Conservation (phyloP, 2,329 filamentous ascomycete genomes). For the Venturia oleaginea region DNA sequence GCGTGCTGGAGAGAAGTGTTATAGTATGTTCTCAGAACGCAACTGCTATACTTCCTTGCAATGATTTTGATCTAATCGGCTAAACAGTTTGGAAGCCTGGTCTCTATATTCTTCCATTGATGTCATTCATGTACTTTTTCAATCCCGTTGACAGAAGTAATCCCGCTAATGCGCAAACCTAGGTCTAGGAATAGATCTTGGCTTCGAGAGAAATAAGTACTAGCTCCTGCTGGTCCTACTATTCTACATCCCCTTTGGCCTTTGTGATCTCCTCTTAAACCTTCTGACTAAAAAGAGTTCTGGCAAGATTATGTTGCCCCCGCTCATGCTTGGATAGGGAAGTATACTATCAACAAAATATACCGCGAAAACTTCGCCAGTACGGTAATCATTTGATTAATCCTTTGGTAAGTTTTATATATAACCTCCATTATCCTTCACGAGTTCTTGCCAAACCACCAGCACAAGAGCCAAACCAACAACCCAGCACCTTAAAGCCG, state of each 20-base stretch:
- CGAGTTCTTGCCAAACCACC: not conserved
- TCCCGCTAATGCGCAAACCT: slow-evolving; percentile 18
- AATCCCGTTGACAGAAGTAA: slow-evolving; percentile 48
- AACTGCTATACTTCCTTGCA: not conserved
- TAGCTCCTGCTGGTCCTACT: slow-evolving; percentile 38
- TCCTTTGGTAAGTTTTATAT: slow-evolving; percentile 26
- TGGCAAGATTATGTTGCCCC: slow-evolving; percentile 33
- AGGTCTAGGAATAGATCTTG: not conserved
- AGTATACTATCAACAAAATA: slow-evolving; percentile 40
- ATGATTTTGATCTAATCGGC: not conserved
- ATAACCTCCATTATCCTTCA: not conserved
- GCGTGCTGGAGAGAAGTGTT: not conserved
- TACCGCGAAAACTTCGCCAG: slow-evolving; percentile 39
- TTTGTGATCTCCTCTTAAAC: slow-evolving; percentile 42
- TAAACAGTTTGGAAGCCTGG: slow-evolving; percentile 34
- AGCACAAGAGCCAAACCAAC: slow-evolving; percentile 18
- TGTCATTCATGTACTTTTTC: slow-evolving; percentile 43
- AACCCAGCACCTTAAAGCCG: slow-evolving; percentile 42
- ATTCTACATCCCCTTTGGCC: slow-evolving; percentile 43
- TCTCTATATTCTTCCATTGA: slow-evolving; percentile 40
- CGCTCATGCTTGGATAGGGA: slow-evolving; percentile 41
- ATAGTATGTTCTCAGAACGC: not conserved
- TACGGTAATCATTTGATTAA: slow-evolving; percentile 41
- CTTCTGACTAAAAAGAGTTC: slow-evolving; percentile 40
- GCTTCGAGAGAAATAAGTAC: slow-evolving; percentile 23